phyloP scores from a whole-genome alignment of 257 asterid species.

The Lantana camara region DNA sequence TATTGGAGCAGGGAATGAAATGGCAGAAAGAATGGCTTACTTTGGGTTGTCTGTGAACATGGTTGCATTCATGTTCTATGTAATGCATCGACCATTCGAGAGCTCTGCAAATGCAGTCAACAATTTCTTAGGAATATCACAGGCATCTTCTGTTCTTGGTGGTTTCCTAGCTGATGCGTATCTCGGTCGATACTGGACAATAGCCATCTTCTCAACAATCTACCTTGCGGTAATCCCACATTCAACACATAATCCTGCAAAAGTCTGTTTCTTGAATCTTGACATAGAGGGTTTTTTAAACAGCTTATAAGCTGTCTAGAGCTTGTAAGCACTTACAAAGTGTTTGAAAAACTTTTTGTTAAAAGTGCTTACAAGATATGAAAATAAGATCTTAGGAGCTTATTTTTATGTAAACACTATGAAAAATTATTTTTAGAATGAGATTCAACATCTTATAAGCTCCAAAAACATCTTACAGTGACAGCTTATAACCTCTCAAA shows the following conservation, averaged over 20 bases:
- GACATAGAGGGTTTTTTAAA: too few species aligned
- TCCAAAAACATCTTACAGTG: too few species aligned
- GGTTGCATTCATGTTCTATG: conserved; percentile 96
- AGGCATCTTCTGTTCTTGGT: conserved; percentile 93
- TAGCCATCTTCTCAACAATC: conserved; percentile 89
- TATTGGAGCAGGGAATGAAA: conserved; percentile 73
- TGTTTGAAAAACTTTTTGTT: too few species aligned
- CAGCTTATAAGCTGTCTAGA: too few species aligned
- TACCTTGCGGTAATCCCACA: conserved; percentile 70
- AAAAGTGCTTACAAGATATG: too few species aligned
- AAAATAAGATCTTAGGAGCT: too few species aligned
- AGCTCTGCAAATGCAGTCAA: conserved; percentile 91
- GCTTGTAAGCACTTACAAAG: too few species aligned
- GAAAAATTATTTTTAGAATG: too few species aligned
- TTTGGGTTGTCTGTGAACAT: conserved; percentile 94
- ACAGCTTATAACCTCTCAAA: too few species aligned
- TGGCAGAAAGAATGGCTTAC: conserved; percentile 99
- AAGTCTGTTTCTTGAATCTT: neutral
- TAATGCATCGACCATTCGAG: conserved; percentile 93
- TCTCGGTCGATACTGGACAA: conserved; percentile 97
- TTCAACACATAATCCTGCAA: neutral
- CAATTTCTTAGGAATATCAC: conserved; percentile 92
- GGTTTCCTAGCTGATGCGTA: conserved; percentile 96
- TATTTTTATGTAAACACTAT: too few species aligned
- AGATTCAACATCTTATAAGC: too few species aligned